A percentile compares a stretch with the other conserved stretches of the same genome.
phyloP scores from a whole-genome alignment of 2,329 filamentous ascomycete species.

The Fusarium globosum region DNA sequence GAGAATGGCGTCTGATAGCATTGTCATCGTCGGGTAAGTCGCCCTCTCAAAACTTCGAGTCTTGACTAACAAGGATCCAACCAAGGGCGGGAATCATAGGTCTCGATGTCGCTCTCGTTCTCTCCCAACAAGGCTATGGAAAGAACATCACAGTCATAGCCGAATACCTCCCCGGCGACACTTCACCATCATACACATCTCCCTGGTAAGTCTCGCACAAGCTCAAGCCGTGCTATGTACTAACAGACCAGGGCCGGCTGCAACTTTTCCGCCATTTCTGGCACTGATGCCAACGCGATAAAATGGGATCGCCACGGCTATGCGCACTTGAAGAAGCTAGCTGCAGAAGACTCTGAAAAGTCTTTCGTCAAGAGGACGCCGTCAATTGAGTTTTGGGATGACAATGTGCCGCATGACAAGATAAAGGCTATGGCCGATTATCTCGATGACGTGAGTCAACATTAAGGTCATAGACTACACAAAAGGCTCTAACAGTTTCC shows the following conservation, averaged over 20 bases:
- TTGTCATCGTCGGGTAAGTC: neutral
- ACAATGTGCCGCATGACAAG: conserved; percentile 1
- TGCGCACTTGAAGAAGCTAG: neutral
- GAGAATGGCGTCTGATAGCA: neutral
- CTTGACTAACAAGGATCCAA: neutral
- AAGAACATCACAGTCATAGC: neutral
- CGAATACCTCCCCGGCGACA: neutral
- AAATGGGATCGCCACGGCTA: conserved; percentile 6
- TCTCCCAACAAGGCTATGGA: neutral
- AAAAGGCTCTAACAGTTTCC: rapidly evolving
- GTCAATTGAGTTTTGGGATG: conserved; percentile 1
- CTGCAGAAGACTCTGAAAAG: neutral
- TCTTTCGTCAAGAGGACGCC: neutral
- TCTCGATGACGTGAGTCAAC: neutral
- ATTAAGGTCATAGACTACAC: rapidly evolving
- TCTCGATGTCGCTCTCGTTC: neutral
- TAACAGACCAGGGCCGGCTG: neutral
- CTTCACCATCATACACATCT: neutral
- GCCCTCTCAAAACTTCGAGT: rapidly evolving
- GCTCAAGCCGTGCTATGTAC: neutral
- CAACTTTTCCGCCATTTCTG: conserved; percentile 14
- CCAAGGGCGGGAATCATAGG: conserved; percentile 4
- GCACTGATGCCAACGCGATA: conserved; percentile 2
- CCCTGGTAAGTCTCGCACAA: neutral
- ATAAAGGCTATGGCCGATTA: conserved; percentile 4